Base-by-base conservation (phyloP, 805 yeast species). In the Candida orba region DNA sequence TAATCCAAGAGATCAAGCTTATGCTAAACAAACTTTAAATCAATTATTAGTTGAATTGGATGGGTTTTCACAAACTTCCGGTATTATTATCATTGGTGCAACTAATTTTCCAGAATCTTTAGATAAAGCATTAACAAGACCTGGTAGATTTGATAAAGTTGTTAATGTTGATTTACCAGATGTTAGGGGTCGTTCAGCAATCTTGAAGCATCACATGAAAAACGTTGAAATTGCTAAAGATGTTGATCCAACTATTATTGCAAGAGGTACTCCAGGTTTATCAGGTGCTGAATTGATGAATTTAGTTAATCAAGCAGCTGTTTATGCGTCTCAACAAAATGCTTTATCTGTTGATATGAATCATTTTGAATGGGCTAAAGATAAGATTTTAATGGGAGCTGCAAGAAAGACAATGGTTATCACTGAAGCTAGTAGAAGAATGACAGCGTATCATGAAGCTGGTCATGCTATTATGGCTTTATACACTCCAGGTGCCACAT, bases 361-460 rank as follows among this genome's bases (percentile, higher is more conserved):
- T 37, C 98, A 93, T 65, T 80, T 93, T 50, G 99, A 93, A 65
- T 93, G 99, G 99, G 99, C 99, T 36, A 93, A 93, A 65, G 99
- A 93, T 66, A 93, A 93, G 68, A 93, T 95, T 44, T 71, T 95
- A 59, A 81, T 93, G 85, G 99, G 99, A 42, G 98, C 98, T 32
- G 99, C 95, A 55, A 84, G 95, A 64, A 87, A 86, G 67, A 86
- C 96, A 23, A 91, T 91, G 98, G 97, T 93, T 34, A 77, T 93
- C 71, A 90, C 99, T 25, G 97, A 93, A 63, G 96, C 91, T 48
- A 78, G 95, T 0, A 78, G 97, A 64, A 79, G 77, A 55, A 89
- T 91, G 52, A 93, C 99, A 15, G 99, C 99, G 2, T 93, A 81
- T 64, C 99, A 93, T 67, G 99, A 93, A 69, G 99, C 99, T 17